Percentiles rank a stretch among this genome's conserved stretches.
Evolutionary conservation across 495 filamentous ascomycete genomes (phyloP).

Genomic region (Durotheca rogersii): DNA sequence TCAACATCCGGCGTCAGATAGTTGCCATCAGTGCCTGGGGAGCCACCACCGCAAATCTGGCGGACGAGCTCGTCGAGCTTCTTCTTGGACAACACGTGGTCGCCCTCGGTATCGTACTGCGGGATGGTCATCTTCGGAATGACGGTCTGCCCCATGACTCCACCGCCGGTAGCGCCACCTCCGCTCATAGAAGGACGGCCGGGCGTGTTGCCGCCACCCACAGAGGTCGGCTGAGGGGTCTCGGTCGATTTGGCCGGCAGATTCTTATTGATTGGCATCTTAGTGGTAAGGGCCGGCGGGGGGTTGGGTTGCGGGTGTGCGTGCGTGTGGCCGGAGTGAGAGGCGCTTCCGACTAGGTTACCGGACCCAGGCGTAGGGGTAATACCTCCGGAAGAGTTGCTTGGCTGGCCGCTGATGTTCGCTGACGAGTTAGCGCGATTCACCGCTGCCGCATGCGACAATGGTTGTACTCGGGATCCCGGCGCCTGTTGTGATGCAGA

Average conservation of each 20-base stretch:
- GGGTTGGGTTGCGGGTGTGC: slow-evolving; percentile 49
- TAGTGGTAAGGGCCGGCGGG: slow-evolving; percentile 48
- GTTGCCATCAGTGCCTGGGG: slow-evolving; percentile 66
- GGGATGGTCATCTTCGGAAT: slow-evolving; percentile 76
- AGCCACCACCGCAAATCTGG: slow-evolving; percentile 81
- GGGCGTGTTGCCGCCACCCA: slow-evolving; percentile 54
- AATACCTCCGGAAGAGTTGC: slow-evolving; percentile 38
- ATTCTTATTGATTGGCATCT: slow-evolving; percentile 77
- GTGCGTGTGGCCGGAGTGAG: slow-evolving; percentile 58
- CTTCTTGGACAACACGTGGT: slow-evolving; percentile 88
- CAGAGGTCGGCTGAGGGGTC: slow-evolving; percentile 65
- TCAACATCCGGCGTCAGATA: slow-evolving; percentile 85
- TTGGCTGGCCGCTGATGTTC: slow-evolving; percentile 35
- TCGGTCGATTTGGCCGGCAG: slow-evolving; percentile 63
- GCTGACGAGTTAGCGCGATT: slow-evolving; percentile 44
- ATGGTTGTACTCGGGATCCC: slow-evolving; percentile 41
- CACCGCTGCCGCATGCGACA: slow-evolving; percentile 50
- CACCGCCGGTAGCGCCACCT: slow-evolving; percentile 68
- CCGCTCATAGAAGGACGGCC: slow-evolving; percentile 76
- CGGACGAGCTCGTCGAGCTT: slow-evolving; percentile 94
- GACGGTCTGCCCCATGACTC: slow-evolving; percentile 82
- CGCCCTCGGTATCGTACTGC: slow-evolving; percentile 84
- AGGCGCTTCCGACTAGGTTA: slow-evolving; percentile 23
- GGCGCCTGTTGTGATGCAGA: slow-evolving; percentile 46
- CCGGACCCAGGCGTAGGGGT: slow-evolving; percentile 32